Evolutionary conservation across 306 rosid species (phyloP), one percentile per base, ranked within the genome.

Genomic region (Astragalus membranaceus): DNA sequence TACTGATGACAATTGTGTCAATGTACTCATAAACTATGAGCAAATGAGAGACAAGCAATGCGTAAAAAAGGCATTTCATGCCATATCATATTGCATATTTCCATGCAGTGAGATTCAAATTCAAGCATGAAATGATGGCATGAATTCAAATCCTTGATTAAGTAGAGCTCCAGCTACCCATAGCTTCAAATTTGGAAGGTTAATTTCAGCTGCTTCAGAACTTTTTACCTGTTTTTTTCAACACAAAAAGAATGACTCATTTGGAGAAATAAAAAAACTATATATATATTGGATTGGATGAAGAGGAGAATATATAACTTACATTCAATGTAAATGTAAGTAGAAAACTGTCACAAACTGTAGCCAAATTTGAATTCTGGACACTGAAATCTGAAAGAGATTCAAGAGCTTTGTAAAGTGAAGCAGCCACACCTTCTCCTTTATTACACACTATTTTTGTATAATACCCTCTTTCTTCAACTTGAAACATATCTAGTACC

Each of bases 101-200:
- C 3, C 30, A 58, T 62, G 60, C 56, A 44, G 6, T 56, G 49
- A 59, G 67, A 26, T 26, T 26, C 3, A 26, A 26, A 26, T 26
- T 71, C 72, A 82, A 61, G 56, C 78, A 52, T 70, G 62, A 50
- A 85, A 73, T 3, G 75, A 39, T 60, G 83, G 16, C 74, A 72
- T 62, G 36, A 88, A 75, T 79, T 87, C 85, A 79, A 94, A 94
- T 41, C 97, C 96, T 75, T 90, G 95, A 74, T 87, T 90, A 70
- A 88, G 60, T 73, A 94, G 92, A 55, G 95, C 98, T 2, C 85
- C 89, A 1, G 97, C 80, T 43, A 94, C 88, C 98, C 98, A 94
- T 26, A 90, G 85, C 88, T 87, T 90, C 90, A 94, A 75, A 79
- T 90, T 88, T 51, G 85, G 88, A 81, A 85, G 81, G 78, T 90